A percentile compares a stretch with the other conserved stretches of the same genome.
Conservation (phyloP, 768 basidiomycete species). For the Tylopilus rubrobrunneus region DNA sequence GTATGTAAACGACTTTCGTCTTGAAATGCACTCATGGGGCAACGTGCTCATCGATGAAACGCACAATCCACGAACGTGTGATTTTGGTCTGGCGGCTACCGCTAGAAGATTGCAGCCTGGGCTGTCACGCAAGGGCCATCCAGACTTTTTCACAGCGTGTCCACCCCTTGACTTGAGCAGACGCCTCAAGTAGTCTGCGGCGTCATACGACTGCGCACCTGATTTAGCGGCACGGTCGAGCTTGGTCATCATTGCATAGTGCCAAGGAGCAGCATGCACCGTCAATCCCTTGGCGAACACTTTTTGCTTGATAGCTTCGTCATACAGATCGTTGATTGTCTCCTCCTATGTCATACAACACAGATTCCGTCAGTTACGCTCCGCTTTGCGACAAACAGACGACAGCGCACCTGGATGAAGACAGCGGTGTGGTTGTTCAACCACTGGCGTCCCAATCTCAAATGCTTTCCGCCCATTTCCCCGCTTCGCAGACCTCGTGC, state of each 20-base stretch:
- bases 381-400: no score
- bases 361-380: no score
- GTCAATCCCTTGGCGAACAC: slow-evolving; percentile 9
- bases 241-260: slow-evolving; percentile 8
- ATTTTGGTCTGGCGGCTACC: no score
- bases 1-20: no score
- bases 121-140: no score
- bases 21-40: no score
- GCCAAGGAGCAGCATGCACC: slow-evolving; percentile 11
- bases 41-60: no score
- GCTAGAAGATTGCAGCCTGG: no score
- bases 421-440: slow-evolving; percentile 8
- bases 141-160: slow-evolving; percentile 3
- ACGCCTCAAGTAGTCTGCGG: slow-evolving; percentile 6
- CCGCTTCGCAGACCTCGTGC: not conserved
- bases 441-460: slow-evolving; percentile 2
- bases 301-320: not conserved
- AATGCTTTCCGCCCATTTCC: not conserved
- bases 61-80: not conserved
- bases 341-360: slow-evolving; percentile 4
- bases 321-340: not conserved
- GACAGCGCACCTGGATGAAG: slow-evolving; percentile 4
- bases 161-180: slow-evolving; percentile 1
- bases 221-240: slow-evolving; percentile 4
- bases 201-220: slow-evolving; percentile 7